Evolutionary conservation across 2,329 filamentous ascomycete species (phyloP).

Genomic region (Cladorrhinum sp.): DNA sequence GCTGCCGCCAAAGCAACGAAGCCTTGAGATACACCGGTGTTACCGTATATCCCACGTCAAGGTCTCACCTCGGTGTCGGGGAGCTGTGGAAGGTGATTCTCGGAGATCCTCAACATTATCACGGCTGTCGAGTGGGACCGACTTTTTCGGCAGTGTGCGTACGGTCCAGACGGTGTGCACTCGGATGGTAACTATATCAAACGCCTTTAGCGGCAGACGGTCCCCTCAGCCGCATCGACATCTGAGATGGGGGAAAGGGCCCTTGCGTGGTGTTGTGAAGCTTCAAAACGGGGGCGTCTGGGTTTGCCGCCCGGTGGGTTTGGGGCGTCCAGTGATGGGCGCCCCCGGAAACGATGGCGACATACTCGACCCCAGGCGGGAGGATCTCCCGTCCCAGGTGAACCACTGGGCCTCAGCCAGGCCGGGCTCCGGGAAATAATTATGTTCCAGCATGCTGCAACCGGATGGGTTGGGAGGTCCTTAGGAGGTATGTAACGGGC

Average conservation of each 20-base stretch:
- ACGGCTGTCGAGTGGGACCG: neutral
- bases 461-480: too few relatives aligned
- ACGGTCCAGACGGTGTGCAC: too few relatives aligned
- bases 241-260: neutral
- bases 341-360: slow-evolving; percentile 7
- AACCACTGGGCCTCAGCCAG: neutral
- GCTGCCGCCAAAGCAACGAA: neutral
- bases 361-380: slow-evolving; percentile 7
- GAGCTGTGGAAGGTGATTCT: neutral
- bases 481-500: too few relatives aligned
- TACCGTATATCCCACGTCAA: neutral
- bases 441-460: too few relatives aligned
- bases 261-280: neutral
- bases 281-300: neutral
- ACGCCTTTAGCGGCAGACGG: neutral
- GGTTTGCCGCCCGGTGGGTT: neutral
- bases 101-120: neutral
- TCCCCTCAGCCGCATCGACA: neutral
- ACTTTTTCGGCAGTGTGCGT: neutral
- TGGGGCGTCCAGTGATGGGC: slow-evolving; percentile 7
- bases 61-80: slow-evolving; percentile 5
- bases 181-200: neutral
- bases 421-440: neutral
- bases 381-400: slow-evolving; percentile 6
- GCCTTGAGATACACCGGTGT: slow-evolving; percentile 1